These are phyloP conservation scores for Neonectria punicea DNA, from an alignment of 2,329 filamentous ascomycete species.

Conservation along the genomic window DNA sequence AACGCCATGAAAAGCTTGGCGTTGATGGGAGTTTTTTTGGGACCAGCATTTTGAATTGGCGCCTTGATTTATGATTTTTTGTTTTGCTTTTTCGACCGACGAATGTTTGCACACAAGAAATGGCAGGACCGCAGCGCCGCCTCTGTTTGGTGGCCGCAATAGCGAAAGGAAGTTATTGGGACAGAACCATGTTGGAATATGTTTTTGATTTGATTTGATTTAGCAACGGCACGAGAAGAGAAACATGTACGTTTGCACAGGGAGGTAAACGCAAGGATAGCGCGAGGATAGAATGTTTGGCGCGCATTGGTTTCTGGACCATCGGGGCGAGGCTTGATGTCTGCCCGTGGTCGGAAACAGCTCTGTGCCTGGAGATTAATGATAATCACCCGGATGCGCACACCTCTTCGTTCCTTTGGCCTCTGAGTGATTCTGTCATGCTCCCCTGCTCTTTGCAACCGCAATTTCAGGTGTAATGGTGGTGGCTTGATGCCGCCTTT, in stretches of 20 bases:
- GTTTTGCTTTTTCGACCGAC: conserved; percentile 16
- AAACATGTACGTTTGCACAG: conserved; percentile 25
- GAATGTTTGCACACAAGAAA: conserved; percentile 21
- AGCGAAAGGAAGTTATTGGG: conserved; percentile 18
- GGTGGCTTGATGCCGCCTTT: conserved; percentile 21
- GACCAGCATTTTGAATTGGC: conserved; percentile 39
- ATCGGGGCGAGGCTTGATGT: conserved; percentile 8
- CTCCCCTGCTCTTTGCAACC: conserved; percentile 8
- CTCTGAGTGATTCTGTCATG: not conserved
- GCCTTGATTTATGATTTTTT: conserved; percentile 32
- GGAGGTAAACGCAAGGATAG: conserved; percentile 14
- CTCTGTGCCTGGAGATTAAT: conserved; percentile 26
- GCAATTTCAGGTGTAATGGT: not conserved
- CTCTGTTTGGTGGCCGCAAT: conserved; percentile 31
- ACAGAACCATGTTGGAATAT: conserved; percentile 15
- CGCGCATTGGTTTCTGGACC: conserved; percentile 18
- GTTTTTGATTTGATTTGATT: conserved; percentile 23
- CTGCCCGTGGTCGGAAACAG: conserved; percentile 8
- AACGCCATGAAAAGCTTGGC: conserved; percentile 42
- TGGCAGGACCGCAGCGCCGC: conserved; percentile 24
- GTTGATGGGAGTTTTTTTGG: conserved; percentile 35
- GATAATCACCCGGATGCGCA: conserved; percentile 22
- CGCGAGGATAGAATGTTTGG: conserved; percentile 26
- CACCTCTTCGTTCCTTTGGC: not conserved
- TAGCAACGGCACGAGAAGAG: conserved; percentile 9